Conservation (phyloP, 257 asterid species). For the Scutellaria galericulata region DNA sequence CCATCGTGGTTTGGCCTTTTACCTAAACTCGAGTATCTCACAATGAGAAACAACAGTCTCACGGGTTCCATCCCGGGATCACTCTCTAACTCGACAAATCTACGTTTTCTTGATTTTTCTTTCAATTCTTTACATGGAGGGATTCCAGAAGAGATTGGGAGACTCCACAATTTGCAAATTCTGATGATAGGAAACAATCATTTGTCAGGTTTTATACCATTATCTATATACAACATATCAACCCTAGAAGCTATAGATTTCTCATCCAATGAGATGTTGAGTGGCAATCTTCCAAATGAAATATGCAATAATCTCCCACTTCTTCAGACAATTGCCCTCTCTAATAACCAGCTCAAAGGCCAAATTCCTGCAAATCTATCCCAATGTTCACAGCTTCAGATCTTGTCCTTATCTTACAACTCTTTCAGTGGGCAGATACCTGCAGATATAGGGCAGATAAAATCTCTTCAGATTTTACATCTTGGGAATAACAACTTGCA, state of each 20-base stretch:
- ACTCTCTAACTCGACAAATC: too few relatives aligned
- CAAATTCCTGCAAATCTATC: constrained; percentile 7
- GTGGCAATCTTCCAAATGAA: background rate
- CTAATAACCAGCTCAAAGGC: background rate
- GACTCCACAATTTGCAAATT: too few relatives aligned
- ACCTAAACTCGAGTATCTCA: too few relatives aligned
- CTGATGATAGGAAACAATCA: too few relatives aligned
- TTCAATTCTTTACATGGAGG: too few relatives aligned
- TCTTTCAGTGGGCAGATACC: constrained; percentile 12
- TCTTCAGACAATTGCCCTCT: background rate
- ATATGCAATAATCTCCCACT: background rate
- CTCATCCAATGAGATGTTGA: background rate
- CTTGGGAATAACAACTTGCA: background rate
- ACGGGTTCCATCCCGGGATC: too few relatives aligned
- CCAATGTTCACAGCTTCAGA: background rate
- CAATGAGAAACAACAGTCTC: too few relatives aligned
- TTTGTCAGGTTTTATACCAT: background rate
- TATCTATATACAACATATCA: background rate
- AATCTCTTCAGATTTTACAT: background rate
- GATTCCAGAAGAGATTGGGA: too few relatives aligned
- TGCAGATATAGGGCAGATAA: background rate
- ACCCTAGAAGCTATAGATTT: background rate
- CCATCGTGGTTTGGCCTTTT: too few relatives aligned
- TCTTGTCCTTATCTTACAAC: background rate
- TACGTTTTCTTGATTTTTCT: too few relatives aligned